These are phyloP conservation scores for Senecio squalidus DNA, from an alignment of 140 eudicot species.

Conservation along the genomic window DNA sequence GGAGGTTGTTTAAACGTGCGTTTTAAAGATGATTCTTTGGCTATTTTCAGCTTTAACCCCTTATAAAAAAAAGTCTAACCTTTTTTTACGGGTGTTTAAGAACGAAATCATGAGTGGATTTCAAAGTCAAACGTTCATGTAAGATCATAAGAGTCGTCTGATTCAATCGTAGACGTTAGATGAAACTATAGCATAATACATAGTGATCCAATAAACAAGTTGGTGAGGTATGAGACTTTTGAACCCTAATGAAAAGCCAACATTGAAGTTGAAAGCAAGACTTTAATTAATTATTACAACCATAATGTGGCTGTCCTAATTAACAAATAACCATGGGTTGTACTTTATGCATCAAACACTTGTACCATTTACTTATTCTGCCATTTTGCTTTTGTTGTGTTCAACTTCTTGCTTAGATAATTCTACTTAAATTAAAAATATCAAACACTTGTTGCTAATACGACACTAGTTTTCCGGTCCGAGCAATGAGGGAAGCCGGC, in stretches of 20 bases:
- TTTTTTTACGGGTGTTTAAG: not conserved
- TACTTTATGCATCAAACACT: slow-evolving; percentile 10
- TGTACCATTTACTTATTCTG: not conserved
- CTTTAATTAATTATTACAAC: slow-evolving; percentile 23
- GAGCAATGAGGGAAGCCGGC: slow-evolving; percentile 31
- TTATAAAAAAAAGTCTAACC: not conserved
- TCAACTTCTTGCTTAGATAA: not conserved
- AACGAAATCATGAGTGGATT: not conserved
- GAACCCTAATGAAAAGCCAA: slow-evolving; percentile 8
- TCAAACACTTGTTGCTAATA: slow-evolving; percentile 9
- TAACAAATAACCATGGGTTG: not conserved
- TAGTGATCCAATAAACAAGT: slow-evolving; percentile 23
- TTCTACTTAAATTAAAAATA: not conserved
- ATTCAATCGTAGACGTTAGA: not conserved
- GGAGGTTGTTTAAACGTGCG: too few species aligned
- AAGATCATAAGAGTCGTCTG: not conserved
- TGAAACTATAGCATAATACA: slow-evolving; percentile 13
- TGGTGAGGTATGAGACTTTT: slow-evolving; percentile 22
- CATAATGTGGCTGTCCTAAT: slow-evolving; percentile 22
- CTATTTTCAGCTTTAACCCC: not conserved
- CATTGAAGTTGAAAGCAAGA: slow-evolving; percentile 19
- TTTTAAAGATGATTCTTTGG: too few species aligned
- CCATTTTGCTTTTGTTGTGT: not conserved
- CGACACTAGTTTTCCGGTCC: slow-evolving; percentile 4
- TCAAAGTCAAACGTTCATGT: too few species aligned